Evolutionary conservation across 345 rosid genomes (phyloP).

Genomic region (Excoecaria agallocha): DNA sequence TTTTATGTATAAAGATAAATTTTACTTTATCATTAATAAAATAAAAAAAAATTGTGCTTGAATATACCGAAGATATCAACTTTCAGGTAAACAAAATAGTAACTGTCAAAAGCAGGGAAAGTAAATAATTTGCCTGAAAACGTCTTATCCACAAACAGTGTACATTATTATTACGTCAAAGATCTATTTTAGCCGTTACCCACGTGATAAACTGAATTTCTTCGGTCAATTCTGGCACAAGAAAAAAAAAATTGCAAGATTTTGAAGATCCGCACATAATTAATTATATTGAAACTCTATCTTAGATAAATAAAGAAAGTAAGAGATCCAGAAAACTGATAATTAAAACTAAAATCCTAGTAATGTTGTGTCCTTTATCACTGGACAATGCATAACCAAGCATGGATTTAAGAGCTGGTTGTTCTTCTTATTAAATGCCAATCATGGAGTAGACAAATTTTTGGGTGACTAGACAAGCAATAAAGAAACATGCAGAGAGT

Average conservation of each 20-base stretch:
- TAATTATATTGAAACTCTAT: not conserved
- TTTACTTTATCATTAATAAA: no score
- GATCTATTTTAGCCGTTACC: not conserved
- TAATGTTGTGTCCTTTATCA: not conserved
- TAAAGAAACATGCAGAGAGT: no score
- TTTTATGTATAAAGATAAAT: no score
- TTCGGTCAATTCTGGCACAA: not conserved
- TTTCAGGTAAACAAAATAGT: no score
- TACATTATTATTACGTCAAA: not conserved
- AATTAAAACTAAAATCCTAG: not conserved
- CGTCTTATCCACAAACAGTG: not conserved
- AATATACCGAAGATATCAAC: no score
- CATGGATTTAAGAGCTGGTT: not conserved
- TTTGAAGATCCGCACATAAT: conserved; percentile 1
- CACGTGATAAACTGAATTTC: conserved; percentile 15
- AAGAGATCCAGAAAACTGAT: not conserved
- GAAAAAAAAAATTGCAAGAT: not conserved
- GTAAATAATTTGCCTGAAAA: not conserved
- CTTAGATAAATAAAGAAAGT: not conserved
- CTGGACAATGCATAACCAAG: not conserved
- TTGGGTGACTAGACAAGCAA: not conserved
- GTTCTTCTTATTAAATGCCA: conserved; percentile 1
- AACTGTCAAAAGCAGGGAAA: not conserved
- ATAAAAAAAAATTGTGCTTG: no score
- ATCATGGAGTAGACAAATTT: not conserved